phyloP scores from a whole-genome alignment of 2,329 filamentous ascomycete genomes.

The Aspergillus pseudoterreus region DNA sequence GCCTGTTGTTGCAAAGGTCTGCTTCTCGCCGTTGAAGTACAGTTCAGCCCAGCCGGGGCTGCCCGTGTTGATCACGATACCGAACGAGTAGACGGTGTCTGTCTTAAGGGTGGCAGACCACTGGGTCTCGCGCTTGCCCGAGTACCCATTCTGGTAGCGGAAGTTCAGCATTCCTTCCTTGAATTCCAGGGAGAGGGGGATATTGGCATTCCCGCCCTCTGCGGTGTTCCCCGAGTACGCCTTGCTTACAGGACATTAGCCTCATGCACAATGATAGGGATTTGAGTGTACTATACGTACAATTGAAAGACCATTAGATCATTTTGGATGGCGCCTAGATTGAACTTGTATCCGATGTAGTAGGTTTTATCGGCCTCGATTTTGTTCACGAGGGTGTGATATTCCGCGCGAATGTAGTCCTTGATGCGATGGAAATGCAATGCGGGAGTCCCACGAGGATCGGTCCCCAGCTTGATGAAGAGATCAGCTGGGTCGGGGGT shows the following conservation, averaged over 20 bases:
- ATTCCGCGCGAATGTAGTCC: slow-evolving; percentile 14
- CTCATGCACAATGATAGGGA: neutral
- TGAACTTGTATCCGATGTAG: slow-evolving; percentile 13
- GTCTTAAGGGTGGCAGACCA: slow-evolving; percentile 5
- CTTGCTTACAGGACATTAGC: slow-evolving; percentile 3
- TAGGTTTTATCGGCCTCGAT: slow-evolving; percentile 10
- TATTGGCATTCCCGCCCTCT: slow-evolving; percentile 6
- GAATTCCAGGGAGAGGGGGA: slow-evolving; percentile 12
- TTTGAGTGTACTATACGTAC: slow-evolving; percentile 1
- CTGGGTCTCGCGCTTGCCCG: slow-evolving; percentile 4
- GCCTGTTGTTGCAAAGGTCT: slow-evolving; percentile 4
- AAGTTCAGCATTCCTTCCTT: slow-evolving; percentile 8
- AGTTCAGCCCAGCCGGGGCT: slow-evolving; percentile 10
- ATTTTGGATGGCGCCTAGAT: slow-evolving; percentile 7
- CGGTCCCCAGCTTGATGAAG: slow-evolving; percentile 15
- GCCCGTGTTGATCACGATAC: slow-evolving; percentile 10
- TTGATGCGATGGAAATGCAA: slow-evolving; percentile 14
- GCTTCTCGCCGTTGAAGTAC: slow-evolving; percentile 11
- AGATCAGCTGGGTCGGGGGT: slow-evolving; percentile 8
- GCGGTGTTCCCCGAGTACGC: slow-evolving; percentile 7
- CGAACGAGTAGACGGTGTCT: slow-evolving; percentile 5
- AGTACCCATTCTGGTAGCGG: slow-evolving; percentile 7
- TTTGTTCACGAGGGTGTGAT: slow-evolving; percentile 10
- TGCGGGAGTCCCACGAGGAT: slow-evolving; percentile 9
- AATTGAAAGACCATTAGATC: slow-evolving; percentile 13